Conservation (phyloP, 2,329 filamentous ascomycete genomes). For the Nemania sp. region DNA sequence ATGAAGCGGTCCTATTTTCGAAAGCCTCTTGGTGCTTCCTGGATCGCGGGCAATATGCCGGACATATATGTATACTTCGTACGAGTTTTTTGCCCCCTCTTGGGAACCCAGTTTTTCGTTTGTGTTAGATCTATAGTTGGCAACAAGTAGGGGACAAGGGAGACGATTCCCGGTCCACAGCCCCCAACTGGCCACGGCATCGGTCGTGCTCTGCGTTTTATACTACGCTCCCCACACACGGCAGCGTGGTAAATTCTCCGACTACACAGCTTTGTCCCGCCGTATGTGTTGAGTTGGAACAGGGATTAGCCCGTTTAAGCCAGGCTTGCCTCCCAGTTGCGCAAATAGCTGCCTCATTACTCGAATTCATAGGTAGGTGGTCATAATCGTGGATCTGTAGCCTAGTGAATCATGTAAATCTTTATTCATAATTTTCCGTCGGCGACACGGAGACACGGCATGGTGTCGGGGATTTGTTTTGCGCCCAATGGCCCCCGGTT, state of each 20-base stretch:
- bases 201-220: neutral
- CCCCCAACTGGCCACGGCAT: neutral
- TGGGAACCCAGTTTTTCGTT: neutral
- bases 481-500: constrained; percentile 1
- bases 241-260: constrained; percentile 22
- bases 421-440: constrained; percentile 15
- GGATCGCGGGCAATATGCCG: constrained; percentile 61
- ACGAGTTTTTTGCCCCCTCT: constrained; percentile 31
- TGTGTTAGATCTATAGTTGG: neutral
- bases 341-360: neutral
- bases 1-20: constrained; percentile 44
- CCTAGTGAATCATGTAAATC: constrained; percentile 4
- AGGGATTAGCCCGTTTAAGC: neutral
- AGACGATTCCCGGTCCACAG: neutral
- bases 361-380: neutral
- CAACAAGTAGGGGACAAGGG: neutral
- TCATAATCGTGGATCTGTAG: neutral
- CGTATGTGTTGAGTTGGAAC: neutral
- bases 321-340: neutral
- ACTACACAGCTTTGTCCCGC: neutral
- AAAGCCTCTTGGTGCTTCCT: constrained; percentile 47
- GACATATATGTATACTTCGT: constrained; percentile 58
- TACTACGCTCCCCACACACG: constrained; percentile 17
- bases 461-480: neutral
- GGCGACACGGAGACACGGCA: constrained; percentile 7